phyloP scores from a whole-genome alignment of 345 rosid species.

The Syzygium oleosum region DNA sequence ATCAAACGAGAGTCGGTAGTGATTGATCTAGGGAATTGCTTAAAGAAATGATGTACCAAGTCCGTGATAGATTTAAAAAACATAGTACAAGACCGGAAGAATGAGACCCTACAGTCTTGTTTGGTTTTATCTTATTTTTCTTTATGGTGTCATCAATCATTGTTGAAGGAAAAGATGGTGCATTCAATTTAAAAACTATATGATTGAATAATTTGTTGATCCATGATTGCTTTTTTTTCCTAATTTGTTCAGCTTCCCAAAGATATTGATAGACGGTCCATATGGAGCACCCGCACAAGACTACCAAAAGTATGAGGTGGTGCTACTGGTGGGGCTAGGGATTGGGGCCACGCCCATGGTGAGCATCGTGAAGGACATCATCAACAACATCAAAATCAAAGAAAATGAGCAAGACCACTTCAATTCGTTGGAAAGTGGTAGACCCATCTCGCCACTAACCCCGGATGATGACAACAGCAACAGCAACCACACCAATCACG shows the following conservation, averaged over 20 bases:
- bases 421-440: conserved; percentile 6
- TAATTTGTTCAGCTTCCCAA: conserved; percentile 42
- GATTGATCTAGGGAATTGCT: neutral
- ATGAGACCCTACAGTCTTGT: neutral
- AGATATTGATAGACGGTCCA: conserved; percentile 75
- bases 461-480: neutral
- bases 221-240: neutral
- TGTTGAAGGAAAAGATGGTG: neutral
- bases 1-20: no score
- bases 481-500: neutral
- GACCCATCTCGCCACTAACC: neutral
- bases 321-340: conserved; percentile 80
- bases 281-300: conserved; percentile 96
- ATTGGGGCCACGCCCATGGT: conserved; percentile 96
- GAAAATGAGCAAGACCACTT: conserved; percentile 4
- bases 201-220: neutral
- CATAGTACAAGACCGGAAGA: neutral
- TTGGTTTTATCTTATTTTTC: neutral
- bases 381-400: conserved; percentile 50
- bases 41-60: neutral
- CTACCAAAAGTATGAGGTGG: conserved; percentile 82
- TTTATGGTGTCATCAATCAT: neutral
- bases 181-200: neutral
- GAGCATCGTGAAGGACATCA: conserved; percentile 84
- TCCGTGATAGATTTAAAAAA: fast-evolving